Evolutionary conservation across 129 eudicot genomes (phyloP), one percentile per base, ranked within the genome.

Genomic region (Ambrosia trifida): DNA sequence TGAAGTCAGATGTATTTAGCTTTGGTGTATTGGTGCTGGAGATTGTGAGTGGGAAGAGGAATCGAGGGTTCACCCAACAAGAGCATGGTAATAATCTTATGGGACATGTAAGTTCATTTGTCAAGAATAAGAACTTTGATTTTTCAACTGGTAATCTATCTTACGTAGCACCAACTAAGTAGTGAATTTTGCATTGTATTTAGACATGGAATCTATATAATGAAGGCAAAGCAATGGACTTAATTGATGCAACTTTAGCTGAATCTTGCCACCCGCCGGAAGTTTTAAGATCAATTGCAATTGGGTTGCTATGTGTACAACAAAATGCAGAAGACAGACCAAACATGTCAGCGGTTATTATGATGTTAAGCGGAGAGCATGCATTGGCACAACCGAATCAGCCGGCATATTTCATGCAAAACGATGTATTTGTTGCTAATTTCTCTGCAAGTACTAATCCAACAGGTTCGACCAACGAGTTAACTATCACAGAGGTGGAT

Each of bases 1-100:
- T 50, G 24, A 50, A 50, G 9, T 50, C 56, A n/a, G 56, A 50
- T 50, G 56, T 50, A 50, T 50, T 50, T 50, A 50, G 56, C 56
- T 50, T 50, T 0, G 56, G 56, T n/a, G 56, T 52, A 7, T 50
- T 50, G 56, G 56, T 50, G 24, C n/a, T 50, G 24, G 56, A 50
- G 56, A 50, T 50, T 11, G 56, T 50, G 10, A 50, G 56, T 16
- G 56, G 56, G 24, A 50, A 50, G 56, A 50, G 56, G 16, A 50
- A 50, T 5, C 4, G 24, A 9, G 56, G 56, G 7, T 49, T 49
- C 54, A 14, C 20, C 7, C 20, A n/a, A 49, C 54, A 13, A 49
- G 54, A 49, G 18, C 54, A 49, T 6, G 8, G 20, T 1, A 49
- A 4, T n/a, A 14, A 49, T 49, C 19, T 50, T 50, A 16, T 50